phyloP scores from a whole-genome alignment of 345 rosid genomes.

The Linum trigynum region DNA sequence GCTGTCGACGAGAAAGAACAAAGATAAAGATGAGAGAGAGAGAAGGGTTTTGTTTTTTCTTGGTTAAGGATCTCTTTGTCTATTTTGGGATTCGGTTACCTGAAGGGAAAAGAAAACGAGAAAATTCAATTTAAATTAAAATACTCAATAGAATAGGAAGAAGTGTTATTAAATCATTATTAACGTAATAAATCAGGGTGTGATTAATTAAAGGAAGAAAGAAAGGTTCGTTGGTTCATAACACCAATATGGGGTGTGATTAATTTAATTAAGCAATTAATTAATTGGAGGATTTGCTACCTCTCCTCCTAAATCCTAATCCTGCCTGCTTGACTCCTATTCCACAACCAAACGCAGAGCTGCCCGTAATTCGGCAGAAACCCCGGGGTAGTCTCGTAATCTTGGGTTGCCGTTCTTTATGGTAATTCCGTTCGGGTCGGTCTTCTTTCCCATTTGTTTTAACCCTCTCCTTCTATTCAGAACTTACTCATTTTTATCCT shows the following conservation, averaged over 20 bases:
- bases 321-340: background rate
- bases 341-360: background rate
- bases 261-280: background rate
- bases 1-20: background rate
- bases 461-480: too few relatives aligned
- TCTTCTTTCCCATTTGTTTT: too few relatives aligned
- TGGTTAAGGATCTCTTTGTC: background rate
- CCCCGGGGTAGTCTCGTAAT: background rate
- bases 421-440: background rate
- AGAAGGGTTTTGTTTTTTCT: too few relatives aligned
- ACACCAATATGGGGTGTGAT: too few relatives aligned
- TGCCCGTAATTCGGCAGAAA: background rate
- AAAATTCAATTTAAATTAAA: too few relatives aligned
- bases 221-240: too few relatives aligned
- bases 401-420: background rate
- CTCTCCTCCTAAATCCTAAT: background rate
- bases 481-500: too few relatives aligned
- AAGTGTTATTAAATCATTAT: too few relatives aligned
- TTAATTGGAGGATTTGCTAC: background rate
- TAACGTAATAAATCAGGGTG: too few relatives aligned
- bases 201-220: too few relatives aligned
- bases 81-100: constrained; percentile 1
- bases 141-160: too few relatives aligned
- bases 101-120: background rate
- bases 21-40: too few relatives aligned